phyloP scores from a whole-genome alignment of 495 filamentous ascomycete species.

The Lophiostoma macrostomum region DNA sequence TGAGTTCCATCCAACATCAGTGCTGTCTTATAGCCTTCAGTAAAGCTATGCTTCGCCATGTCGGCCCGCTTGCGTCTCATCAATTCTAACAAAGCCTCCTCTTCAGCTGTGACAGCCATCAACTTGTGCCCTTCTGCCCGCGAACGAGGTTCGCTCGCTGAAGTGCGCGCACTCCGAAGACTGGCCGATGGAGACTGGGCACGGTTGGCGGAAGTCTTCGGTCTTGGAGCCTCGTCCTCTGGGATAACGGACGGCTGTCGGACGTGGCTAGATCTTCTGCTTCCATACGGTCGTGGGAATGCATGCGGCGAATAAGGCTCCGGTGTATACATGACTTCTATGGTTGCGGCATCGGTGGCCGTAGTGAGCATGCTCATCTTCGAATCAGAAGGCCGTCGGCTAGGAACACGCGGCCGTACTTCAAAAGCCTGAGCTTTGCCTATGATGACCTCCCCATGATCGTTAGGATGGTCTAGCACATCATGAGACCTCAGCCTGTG shows the following conservation, averaged over 20 bases:
- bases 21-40: conserved; percentile 48
- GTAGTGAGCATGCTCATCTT: conserved; percentile 23
- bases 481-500: conserved; percentile 9
- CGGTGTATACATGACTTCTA: conserved; percentile 33
- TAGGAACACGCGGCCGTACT: conserved; percentile 19
- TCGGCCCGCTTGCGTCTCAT: conserved; percentile 74
- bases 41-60: conserved; percentile 69
- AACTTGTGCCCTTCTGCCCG: conserved; percentile 47
- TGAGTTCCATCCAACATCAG: conserved; percentile 15
- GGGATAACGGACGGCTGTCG: conserved; percentile 32
- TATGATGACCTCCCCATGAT: conserved; percentile 29
- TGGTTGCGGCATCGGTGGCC: conserved; percentile 29
- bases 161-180: conserved; percentile 19
- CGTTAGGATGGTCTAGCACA: conserved; percentile 18
- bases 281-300: conserved; percentile 15
- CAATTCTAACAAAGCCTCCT: conserved; percentile 76
- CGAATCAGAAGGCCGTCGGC: conserved; percentile 13
- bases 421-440: conserved; percentile 34
- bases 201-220: conserved; percentile 12
- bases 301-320: conserved; percentile 14
- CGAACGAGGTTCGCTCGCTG: conserved; percentile 20
- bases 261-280: conserved; percentile 21
- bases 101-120: conserved; percentile 83
- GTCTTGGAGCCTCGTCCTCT: conserved; percentile 21
- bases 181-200: conserved; percentile 21